These are phyloP conservation scores for Didymella glomerata DNA, from an alignment of 2,329 filamentous ascomycete genomes.

Conservation along the genomic window DNA sequence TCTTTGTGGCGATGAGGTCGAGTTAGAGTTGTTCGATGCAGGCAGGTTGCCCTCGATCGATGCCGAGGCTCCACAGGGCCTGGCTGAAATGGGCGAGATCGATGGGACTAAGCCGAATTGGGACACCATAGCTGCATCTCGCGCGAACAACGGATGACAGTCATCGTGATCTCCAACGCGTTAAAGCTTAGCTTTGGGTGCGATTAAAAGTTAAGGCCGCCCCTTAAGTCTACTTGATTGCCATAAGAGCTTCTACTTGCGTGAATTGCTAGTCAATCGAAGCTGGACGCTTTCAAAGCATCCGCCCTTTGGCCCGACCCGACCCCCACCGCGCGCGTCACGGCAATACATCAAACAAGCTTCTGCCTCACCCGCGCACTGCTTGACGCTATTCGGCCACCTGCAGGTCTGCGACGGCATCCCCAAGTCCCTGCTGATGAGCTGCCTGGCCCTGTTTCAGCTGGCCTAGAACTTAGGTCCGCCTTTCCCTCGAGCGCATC, in stretches of 20 bases:
- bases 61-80: slow-evolving; percentile 18
- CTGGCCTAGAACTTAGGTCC: slow-evolving; percentile 31
- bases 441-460: slow-evolving; percentile 45
- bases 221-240: not conserved
- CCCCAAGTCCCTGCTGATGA: slow-evolving; percentile 28
- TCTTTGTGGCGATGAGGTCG: slow-evolving; percentile 11
- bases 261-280: slow-evolving; percentile 4
- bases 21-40: slow-evolving; percentile 18
- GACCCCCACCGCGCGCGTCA: slow-evolving; percentile 18
- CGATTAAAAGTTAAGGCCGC: not conserved
- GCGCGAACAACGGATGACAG: slow-evolving; percentile 18
- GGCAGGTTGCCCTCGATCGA: slow-evolving; percentile 9
- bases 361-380: slow-evolving; percentile 29
- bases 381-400: slow-evolving; percentile 33
- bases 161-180: slow-evolving; percentile 4
- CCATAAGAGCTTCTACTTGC: not conserved
- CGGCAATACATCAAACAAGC: slow-evolving; percentile 31
- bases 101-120: slow-evolving; percentile 3
- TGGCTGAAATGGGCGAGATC: slow-evolving; percentile 6
- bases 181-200: not conserved
- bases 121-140: not conserved
- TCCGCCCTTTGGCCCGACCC: slow-evolving; percentile 18
- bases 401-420: slow-evolving; percentile 42
- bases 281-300: slow-evolving; percentile 4
- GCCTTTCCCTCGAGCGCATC: slow-evolving; percentile 22